Conservation (phyloP, 2,329 filamentous ascomycete species). For the Calonectria crousiana region DNA sequence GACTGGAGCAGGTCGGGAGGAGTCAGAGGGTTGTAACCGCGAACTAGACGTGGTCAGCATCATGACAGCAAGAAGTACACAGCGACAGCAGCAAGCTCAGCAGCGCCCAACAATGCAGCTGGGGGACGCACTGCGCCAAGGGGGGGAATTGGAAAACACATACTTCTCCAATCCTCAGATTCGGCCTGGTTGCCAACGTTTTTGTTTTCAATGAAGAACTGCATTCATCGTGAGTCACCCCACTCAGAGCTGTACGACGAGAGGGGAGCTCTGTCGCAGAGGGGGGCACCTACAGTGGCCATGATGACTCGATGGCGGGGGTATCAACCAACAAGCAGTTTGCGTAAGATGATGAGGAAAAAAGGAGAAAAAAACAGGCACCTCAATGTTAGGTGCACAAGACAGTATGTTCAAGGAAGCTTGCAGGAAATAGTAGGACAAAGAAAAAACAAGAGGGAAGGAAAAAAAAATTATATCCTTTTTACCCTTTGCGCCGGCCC, state of each 20-base stretch:
- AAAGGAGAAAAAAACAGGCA: not conserved
- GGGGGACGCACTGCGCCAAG: not conserved
- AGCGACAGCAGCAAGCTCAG: not conserved
- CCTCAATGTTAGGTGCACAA: not conserved
- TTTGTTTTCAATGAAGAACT: slow-evolving; percentile 83
- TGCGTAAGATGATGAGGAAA: slow-evolving; percentile 7
- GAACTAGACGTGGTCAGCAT: slow-evolving; percentile 65
- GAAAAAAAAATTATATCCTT: slow-evolving; percentile 17
- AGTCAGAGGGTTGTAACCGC: slow-evolving; percentile 93
- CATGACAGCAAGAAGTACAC: slow-evolving; percentile 12
- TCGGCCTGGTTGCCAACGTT: slow-evolving; percentile 80
- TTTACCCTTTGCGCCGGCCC: slow-evolving; percentile 39
- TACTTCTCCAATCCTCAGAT: slow-evolving; percentile 88
- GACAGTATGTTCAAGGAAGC: not conserved
- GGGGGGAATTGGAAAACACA: slow-evolving; percentile 45
- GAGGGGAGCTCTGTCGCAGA: slow-evolving; percentile 16
- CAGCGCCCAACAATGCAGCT: not conserved
- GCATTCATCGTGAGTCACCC: slow-evolving; percentile 45
- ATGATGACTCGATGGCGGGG: slow-evolving; percentile 35
- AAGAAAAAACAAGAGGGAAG: slow-evolving; percentile 1
- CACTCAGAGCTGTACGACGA: slow-evolving; percentile 27
- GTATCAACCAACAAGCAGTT: slow-evolving; percentile 7
- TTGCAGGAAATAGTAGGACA: not conserved
- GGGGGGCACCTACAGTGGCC: slow-evolving; percentile 41
- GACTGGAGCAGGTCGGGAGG: slow-evolving; percentile 95